Base-by-base conservation (phyloP, 2,329 filamentous ascomycete species). In the Arthrocladium fulminans region DNA sequence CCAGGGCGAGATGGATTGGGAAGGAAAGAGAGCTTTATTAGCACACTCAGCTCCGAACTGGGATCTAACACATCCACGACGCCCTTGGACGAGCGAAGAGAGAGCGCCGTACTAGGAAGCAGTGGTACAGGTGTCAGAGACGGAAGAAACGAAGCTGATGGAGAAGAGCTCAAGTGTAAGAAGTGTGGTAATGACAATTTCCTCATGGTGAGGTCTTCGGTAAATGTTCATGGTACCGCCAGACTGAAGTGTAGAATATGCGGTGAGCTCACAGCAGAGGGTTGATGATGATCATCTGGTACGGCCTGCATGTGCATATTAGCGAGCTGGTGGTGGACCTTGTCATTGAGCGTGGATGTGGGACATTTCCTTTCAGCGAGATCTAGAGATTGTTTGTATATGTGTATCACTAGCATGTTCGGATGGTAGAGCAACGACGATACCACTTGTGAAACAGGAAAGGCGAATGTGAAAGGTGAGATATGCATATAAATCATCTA, bases 221-320 rank as follows among this genome's bases (percentile, higher is more conserved):
- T 45, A 9, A 50, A 48, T 17, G 13, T 7, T 5, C 7, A 3
- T 6, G 51, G 51, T 3, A 48, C 55, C 38, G 48, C 27, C n/a
- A n/a, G n/a, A n/a, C 47, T 59, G 40, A 51, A 50, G n/a, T 59
- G 57, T 46, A 54, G 52, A 37, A 55, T 46, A 19, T 59, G 57
- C 48, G 55, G 57, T 7, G 32, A 47, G 39, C 20, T 35, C 32
- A n/a, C n/a, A n/a, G n/a, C n/a, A n/a, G n/a, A n/a, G n/a, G n/a
- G n/a, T n/a, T n/a, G n/a, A n/a, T n/a, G n/a, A n/a, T n/a, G n/a
- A n/a, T n/a, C n/a, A n/a, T n/a, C n/a, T n/a, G n/a, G n/a, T n/a
- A n/a, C n/a, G n/a, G n/a, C n/a, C n/a, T n/a, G n/a, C n/a, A n/a
- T n/a, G n/a, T n/a, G n/a, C n/a, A n/a, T n/a, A n/a, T n/a, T n/a